These are phyloP conservation scores for Kluyveromyces nonfermentans DNA, from an alignment of 805 yeast genomes.

Conservation along the genomic window DNA sequence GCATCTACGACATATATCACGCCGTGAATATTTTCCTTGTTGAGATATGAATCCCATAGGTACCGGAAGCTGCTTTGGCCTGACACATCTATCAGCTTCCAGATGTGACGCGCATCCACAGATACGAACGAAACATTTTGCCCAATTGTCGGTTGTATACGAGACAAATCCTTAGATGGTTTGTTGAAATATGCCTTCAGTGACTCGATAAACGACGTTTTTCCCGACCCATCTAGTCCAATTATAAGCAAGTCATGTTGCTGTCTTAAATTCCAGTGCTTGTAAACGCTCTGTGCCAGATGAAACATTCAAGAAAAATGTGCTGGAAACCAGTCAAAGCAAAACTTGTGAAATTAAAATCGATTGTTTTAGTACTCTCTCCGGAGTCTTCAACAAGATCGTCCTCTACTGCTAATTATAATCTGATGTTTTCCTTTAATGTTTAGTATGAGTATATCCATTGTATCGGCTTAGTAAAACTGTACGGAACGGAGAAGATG, in stretches of 20 bases:
- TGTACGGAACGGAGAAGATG: no score
- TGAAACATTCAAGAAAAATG: constrained; percentile 47
- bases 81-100: constrained; percentile 94
- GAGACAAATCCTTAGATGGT: constrained; percentile 41
- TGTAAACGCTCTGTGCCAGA: constrained; percentile 51
- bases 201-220: constrained; percentile 70
- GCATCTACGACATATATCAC: constrained; percentile 90
- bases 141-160: constrained; percentile 89
- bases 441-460: no score
- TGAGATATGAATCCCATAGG: constrained; percentile 83
- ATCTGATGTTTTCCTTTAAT: no score
- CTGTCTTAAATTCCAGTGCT: constrained; percentile 48
- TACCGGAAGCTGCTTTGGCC: constrained; percentile 82
- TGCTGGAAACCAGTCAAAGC: no score
- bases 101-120: constrained; percentile 33
- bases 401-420: no score
- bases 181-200: constrained; percentile 46
- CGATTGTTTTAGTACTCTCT: no score
- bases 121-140: constrained; percentile 62
- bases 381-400: no score
- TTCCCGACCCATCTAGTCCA: constrained; percentile 95
- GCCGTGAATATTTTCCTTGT: constrained; percentile 62
- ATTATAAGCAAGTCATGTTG: constrained; percentile 72
- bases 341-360: no score
- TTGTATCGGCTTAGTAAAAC: no score